Evolutionary conservation across 208 protist genomes (phyloP).

Genomic region (Vickermania spadyakhi): DNA sequence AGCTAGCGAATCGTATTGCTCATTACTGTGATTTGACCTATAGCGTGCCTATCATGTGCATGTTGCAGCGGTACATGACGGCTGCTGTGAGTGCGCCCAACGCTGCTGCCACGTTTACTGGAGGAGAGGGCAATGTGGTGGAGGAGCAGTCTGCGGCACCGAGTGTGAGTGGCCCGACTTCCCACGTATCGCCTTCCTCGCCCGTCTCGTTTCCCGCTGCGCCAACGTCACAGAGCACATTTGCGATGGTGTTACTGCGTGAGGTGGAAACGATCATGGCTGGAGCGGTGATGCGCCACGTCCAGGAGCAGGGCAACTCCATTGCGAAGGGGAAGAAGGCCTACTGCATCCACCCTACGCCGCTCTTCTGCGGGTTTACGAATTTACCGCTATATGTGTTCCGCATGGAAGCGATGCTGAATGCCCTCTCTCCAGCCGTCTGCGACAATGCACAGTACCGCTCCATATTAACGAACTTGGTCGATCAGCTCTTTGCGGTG

Average conservation of each 20-base stretch:
- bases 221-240: constrained; percentile 35
- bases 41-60: constrained; percentile 62
- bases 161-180: too few relatives aligned
- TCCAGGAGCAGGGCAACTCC: constrained; percentile 81
- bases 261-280: constrained; percentile 50
- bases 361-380: constrained; percentile 76
- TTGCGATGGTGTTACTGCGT: constrained; percentile 50
- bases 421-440: constrained; percentile 38
- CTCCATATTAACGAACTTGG: constrained; percentile 54
- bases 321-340: constrained; percentile 52
- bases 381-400: constrained; percentile 67
- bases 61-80: constrained; percentile 53
- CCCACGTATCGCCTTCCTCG: not conserved
- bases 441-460: constrained; percentile 67
- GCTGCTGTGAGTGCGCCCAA: constrained; percentile 1
- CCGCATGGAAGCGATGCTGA: constrained; percentile 65
- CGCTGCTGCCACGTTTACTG: constrained; percentile 12
- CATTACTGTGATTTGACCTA: constrained; percentile 80
- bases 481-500: constrained; percentile 76
- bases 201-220: not conserved
- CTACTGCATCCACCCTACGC: constrained; percentile 55
- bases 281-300: constrained; percentile 46
- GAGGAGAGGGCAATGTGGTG: too few relatives aligned
- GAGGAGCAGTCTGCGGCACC: not conserved
- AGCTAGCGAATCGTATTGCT: constrained; percentile 40